Conservation (phyloP, 2,329 filamentous ascomycete genomes). For the Chrysoporthe puriensis region DNA sequence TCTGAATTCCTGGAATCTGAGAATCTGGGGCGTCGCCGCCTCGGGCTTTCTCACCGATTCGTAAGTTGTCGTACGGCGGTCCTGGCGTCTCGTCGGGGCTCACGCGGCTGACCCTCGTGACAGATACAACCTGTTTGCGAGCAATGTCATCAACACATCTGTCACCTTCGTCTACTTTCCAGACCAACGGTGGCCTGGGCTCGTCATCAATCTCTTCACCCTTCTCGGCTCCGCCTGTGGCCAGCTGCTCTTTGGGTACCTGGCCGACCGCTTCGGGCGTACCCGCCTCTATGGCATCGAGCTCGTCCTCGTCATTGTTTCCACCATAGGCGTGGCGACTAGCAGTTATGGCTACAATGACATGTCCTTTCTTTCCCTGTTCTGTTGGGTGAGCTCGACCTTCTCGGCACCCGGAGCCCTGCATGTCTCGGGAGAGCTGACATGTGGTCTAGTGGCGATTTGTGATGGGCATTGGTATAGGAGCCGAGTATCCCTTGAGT, state of each 20-base stretch:
- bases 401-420: neutral
- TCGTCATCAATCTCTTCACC: constrained; percentile 57
- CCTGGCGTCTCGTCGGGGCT: neutral
- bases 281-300: constrained; percentile 61
- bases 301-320: constrained; percentile 58
- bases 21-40: constrained; percentile 59
- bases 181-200: constrained; percentile 47
- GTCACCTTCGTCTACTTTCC: constrained; percentile 58
- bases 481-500: constrained; percentile 69
- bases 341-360: constrained; percentile 54
- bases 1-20: constrained; percentile 57
- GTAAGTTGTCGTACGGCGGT: constrained; percentile 39
- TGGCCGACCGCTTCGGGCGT: constrained; percentile 59
- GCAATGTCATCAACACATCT: constrained; percentile 57
- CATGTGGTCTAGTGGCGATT: constrained; percentile 49
- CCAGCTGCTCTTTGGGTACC: constrained; percentile 56
- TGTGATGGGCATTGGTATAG: constrained; percentile 61
- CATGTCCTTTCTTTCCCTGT: constrained; percentile 54
- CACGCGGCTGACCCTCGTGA: neutral
- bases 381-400: constrained; percentile 46
- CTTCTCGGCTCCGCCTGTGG: constrained; percentile 56
- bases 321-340: constrained; percentile 60
- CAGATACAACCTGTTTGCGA: constrained; percentile 59
- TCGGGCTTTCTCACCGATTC: constrained; percentile 59
- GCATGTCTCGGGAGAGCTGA: neutral